Percentiles rank a stretch among this genome's conserved stretches.
phyloP scores from a whole-genome alignment of 495 filamentous ascomycete species.

The Hypoxylon trugodes region DNA sequence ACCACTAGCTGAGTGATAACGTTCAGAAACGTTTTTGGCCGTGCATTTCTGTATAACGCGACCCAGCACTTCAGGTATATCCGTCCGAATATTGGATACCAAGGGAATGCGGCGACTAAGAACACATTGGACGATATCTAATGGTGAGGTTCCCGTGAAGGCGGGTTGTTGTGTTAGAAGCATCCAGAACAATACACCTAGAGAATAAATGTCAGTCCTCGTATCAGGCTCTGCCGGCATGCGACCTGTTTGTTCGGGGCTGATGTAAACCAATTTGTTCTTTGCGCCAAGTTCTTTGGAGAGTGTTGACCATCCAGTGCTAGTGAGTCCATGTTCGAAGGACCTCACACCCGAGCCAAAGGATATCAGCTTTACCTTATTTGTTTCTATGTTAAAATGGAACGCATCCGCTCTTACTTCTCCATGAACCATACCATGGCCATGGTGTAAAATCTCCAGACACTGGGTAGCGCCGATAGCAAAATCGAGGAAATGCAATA shows the following conservation, averaged over 20 bases:
- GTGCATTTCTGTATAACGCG: conserved; percentile 90
- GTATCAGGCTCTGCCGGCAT: conserved; percentile 89
- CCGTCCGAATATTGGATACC: conserved; percentile 75
- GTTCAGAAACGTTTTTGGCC: conserved; percentile 79
- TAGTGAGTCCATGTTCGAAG: conserved; percentile 87
- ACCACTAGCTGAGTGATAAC: conserved; percentile 85
- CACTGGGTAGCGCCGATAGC: conserved; percentile 86
- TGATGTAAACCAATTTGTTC: conserved; percentile 86
- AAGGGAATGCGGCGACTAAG: conserved; percentile 76
- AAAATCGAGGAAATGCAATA: conserved; percentile 83
- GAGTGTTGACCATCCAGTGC: conserved; percentile 82
- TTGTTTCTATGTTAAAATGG: conserved; percentile 74
- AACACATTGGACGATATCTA: conserved; percentile 89
- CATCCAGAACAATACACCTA: conserved; percentile 86
- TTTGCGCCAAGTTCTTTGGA: conserved; percentile 81
- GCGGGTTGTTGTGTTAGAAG: conserved; percentile 80
- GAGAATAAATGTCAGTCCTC: conserved; percentile 88
- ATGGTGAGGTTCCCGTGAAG: conserved; percentile 78
- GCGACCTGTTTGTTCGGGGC: conserved; percentile 89
- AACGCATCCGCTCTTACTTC: conserved; percentile 90
- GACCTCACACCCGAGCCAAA: conserved; percentile 84
- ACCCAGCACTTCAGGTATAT: conserved; percentile 81
- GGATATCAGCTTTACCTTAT: conserved; percentile 78
- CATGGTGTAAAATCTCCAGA: conserved; percentile 85
- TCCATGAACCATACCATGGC: conserved; percentile 81